Evolutionary conservation across 2,329 filamentous ascomycete genomes (phyloP).

Genomic region (Byssoonygena ceratinophila): DNA sequence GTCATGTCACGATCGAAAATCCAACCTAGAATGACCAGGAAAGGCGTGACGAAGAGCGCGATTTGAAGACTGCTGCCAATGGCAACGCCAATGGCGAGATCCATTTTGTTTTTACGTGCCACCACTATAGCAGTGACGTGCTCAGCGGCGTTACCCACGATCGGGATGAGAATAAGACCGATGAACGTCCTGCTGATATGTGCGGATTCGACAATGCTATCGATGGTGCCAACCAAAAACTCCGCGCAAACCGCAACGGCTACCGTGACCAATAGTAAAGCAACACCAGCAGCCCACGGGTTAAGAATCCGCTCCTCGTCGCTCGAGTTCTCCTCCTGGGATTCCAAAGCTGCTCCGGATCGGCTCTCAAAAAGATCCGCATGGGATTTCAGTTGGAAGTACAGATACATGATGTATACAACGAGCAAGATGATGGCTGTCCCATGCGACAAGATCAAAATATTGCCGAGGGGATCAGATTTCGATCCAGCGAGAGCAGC

Average conservation of each 20-base stretch:
- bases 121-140: constrained; percentile 74
- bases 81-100: constrained; percentile 62
- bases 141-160: constrained; percentile 70
- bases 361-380: constrained; percentile 55
- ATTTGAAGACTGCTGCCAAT: constrained; percentile 77
- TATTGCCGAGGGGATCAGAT: constrained; percentile 38
- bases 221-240: constrained; percentile 66
- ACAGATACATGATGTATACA: constrained; percentile 65
- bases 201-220: constrained; percentile 56
- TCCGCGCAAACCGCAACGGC: constrained; percentile 65
- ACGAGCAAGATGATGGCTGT: constrained; percentile 64
- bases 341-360: constrained; percentile 30
- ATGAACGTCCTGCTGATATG: constrained; percentile 73
- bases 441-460: constrained; percentile 62
- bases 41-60: constrained; percentile 67
- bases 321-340: constrained; percentile 31
- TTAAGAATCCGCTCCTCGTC: constrained; percentile 46
- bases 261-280: constrained; percentile 59
- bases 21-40: constrained; percentile 72
- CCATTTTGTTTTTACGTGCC: constrained; percentile 60
- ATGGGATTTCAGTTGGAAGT: constrained; percentile 69
- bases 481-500: constrained; percentile 46
- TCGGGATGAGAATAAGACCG: constrained; percentile 66
- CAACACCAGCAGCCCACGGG: constrained; percentile 53
- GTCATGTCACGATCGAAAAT: constrained; percentile 63